A percentile compares a stretch with the other conserved stretches of the same genome.
Evolutionary conservation across 2,329 filamentous ascomycete species (phyloP).

Genomic region (Daldinia eschscholtzii): DNA sequence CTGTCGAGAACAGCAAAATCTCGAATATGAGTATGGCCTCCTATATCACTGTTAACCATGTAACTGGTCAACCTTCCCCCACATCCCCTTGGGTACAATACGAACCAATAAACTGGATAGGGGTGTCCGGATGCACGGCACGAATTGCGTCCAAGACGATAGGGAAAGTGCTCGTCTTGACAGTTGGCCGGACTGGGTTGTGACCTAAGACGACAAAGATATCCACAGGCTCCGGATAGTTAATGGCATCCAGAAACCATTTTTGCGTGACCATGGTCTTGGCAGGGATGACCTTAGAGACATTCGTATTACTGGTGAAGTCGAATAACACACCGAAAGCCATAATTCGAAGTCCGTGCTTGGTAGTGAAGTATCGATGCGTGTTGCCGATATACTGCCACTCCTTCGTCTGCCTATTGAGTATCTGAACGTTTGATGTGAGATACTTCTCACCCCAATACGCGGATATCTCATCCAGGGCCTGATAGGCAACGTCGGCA

Average conservation of each 20-base stretch:
- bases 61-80: not conserved
- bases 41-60: conserved; percentile 48
- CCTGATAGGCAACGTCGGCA: conserved; percentile 71
- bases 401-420: conserved; percentile 55
- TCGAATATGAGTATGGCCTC: conserved; percentile 73
- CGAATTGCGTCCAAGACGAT: conserved; percentile 70
- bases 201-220: conserved; percentile 74
- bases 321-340: conserved; percentile 61
- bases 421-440: conserved; percentile 61
- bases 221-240: conserved; percentile 67
- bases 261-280: conserved; percentile 63
- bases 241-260: conserved; percentile 72
- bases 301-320: conserved; percentile 69
- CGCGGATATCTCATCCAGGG: conserved; percentile 69
- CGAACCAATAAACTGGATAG: conserved; percentile 69
- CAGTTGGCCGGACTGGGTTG: conserved; percentile 66
- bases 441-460: conserved; percentile 64
- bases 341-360: conserved; percentile 59
- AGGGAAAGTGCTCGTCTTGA: conserved; percentile 59
- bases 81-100: not conserved
- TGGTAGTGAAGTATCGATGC: conserved; percentile 60
- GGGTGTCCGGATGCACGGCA: conserved; percentile 65
- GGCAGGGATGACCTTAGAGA: conserved; percentile 70
- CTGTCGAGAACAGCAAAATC: conserved; percentile 75
- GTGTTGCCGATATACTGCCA: conserved; percentile 60